These are phyloP conservation scores for Lachnellula willkommii DNA, from an alignment of 2,329 filamentous ascomycete genomes.

Conservation along the genomic window DNA sequence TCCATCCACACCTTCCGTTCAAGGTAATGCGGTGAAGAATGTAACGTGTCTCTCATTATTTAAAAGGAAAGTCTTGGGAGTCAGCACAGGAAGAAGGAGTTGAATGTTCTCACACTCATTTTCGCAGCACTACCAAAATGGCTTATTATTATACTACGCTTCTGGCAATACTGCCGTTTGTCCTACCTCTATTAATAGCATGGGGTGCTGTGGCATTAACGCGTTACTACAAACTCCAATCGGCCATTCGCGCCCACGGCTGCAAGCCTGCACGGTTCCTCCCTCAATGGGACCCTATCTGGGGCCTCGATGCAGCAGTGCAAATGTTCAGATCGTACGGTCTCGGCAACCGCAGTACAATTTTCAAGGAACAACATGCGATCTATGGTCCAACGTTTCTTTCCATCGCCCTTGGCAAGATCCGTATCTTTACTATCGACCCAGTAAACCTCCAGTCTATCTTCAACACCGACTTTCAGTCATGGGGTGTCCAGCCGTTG, in stretches of 20 bases:
- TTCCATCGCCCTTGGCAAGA: background rate
- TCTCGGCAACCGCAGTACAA: background rate
- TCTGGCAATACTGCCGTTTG: background rate
- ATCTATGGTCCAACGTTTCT: background rate
- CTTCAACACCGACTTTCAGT: background rate
- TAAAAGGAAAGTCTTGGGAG: too few species aligned
- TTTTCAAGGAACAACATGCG: background rate
- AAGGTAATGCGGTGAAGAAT: too few species aligned
- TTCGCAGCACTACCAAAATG: too few species aligned
- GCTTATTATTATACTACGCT: too few species aligned
- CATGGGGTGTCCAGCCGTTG: background rate
- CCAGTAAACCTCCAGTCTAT: background rate
- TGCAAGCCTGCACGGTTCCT: slow-evolving; percentile 11
- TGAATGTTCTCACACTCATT: too few species aligned
- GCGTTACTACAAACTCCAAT: background rate
- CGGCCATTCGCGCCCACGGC: slow-evolving; percentile 3
- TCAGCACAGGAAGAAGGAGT: too few species aligned
- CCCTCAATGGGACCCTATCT: slow-evolving; percentile 11
- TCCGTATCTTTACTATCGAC: background rate
- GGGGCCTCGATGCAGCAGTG: background rate
- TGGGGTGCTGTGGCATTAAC: background rate
- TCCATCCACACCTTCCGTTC: too few species aligned
- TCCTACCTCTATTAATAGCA: background rate
- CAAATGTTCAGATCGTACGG: background rate
- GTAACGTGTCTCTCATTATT: too few species aligned